phyloP scores from a whole-genome alignment of 2,329 filamentous ascomycete genomes.

The Esteya vermicola region DNA sequence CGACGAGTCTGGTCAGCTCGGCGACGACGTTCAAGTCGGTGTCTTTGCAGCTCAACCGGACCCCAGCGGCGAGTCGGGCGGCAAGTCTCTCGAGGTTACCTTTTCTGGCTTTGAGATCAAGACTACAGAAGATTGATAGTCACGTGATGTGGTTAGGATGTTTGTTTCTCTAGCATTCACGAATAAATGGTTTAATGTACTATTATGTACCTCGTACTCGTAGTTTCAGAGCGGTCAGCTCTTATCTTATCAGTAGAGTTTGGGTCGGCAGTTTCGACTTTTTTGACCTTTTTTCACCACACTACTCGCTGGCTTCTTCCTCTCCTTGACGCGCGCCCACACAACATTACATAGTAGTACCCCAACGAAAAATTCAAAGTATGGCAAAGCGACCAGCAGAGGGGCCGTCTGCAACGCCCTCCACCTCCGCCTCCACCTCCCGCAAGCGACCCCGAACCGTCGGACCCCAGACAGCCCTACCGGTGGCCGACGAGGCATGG shows the following conservation, averaged over 20 bases:
- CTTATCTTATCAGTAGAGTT: too few relatives aligned
- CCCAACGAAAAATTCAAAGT: too few relatives aligned
- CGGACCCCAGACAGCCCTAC: slow-evolving; percentile 7
- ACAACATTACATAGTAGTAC: too few relatives aligned
- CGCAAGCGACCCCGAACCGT: slow-evolving; percentile 6
- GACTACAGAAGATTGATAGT: background rate
- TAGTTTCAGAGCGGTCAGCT: too few relatives aligned
- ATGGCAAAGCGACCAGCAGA: background rate
- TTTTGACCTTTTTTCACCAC: too few relatives aligned
- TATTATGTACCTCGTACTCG: too few relatives aligned
- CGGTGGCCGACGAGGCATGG: slow-evolving; percentile 10
- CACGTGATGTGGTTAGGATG: background rate
- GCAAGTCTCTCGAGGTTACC: background rate
- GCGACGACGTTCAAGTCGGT: slow-evolving; percentile 5
- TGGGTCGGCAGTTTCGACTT: too few relatives aligned
- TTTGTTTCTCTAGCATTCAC: too few relatives aligned
- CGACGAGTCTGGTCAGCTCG: slow-evolving; percentile 2
- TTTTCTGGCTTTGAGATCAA: background rate
- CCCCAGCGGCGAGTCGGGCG: slow-evolving; percentile 4
- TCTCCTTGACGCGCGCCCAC: too few relatives aligned
- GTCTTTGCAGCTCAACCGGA: slow-evolving; percentile 8
- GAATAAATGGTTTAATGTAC: too few relatives aligned
- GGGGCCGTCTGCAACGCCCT: background rate
- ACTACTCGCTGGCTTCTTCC: too few relatives aligned
- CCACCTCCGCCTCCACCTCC: background rate